Base-by-base conservation (phyloP, 805 yeast genomes). In the Kodamaea laetipori region DNA sequence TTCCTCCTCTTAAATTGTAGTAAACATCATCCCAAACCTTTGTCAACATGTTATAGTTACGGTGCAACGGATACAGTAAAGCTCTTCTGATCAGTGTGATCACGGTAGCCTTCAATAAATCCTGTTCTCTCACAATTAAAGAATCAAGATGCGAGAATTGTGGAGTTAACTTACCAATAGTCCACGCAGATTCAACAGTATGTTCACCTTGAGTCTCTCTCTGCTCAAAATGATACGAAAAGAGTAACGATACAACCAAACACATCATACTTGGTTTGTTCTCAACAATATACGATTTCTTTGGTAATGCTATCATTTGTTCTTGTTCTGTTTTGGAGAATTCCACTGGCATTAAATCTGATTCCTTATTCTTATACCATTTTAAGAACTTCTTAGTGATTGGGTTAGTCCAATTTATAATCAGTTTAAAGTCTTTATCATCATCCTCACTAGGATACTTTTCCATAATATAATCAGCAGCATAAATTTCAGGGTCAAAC, bases 181-280 rank as follows among this genome's bases (percentile, higher is more conserved):
- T 82, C 99, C 99, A 94, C 0, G 95, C 88, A 45, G 95, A 85
- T 62, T 94, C 99, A 4, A 86, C 81, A 12, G 80, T 88, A 41
- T 80, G 78, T 13, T 78, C 83, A 9, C 83, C 84, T 55, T 78
- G 80, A 27, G 84, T 88, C 42, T 85, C 84, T 27, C 97, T 68
- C 39, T 76, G 63, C 50, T 94, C 97, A 58, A 83, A 90, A 41
- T 78, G 76, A 53, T 81, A 86, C 1, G 85, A 81, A 63, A 86
- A 94, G 13, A 94, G 51, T 0, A 90, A 50, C 16, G 86, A 79
- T 0, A 89, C 58, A 1, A 92, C 61, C 0, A 86, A 73, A 31
- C 82, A 71, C 53, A 88, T 83, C 0, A 80, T 57, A n/a, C 78
- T 73, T 6, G 58, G 56, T 46, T 57, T 56, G 47, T 80, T 76